These are phyloP conservation scores for Podosphaera fusca DNA, from an alignment of 2,329 filamentous ascomycete species.

Conservation along the genomic window DNA sequence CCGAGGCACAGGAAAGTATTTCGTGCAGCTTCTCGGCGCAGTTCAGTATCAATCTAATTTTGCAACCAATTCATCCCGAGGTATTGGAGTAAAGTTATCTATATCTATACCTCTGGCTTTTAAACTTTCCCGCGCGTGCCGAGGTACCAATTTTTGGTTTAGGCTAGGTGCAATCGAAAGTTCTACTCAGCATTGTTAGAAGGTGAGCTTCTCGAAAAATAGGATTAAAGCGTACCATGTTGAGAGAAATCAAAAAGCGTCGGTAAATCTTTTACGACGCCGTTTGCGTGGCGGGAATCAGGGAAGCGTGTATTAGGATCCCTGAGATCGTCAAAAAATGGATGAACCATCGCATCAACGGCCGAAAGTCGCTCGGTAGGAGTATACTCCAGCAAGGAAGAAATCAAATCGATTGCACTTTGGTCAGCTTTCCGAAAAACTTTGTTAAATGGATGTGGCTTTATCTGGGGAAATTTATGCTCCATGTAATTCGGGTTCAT, in stretches of 20 bases:
- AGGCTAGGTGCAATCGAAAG: conserved; percentile 81
- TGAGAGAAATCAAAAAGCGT: conserved; percentile 79
- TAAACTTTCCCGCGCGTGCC: conserved; percentile 54
- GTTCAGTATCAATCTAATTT: conserved; percentile 56
- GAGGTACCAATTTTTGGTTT: conserved; percentile 71
- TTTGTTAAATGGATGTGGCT: conserved; percentile 97
- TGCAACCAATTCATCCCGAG: conserved; percentile 92
- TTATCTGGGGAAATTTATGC: conserved; percentile 99
- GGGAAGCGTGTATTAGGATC: conserved; percentile 79
- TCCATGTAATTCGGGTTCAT: conserved; percentile 99
- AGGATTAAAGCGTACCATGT: conserved; percentile 45
- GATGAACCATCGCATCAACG: conserved; percentile 91
- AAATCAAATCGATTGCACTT: conserved; percentile 87
- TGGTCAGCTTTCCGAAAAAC: conserved; percentile 92
- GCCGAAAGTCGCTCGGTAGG: conserved; percentile 85
- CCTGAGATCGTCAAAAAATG: conserved; percentile 92
- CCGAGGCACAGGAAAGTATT: conserved; percentile 16
- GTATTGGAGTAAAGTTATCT: conserved; percentile 75
- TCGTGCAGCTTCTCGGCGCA: conserved; percentile 14
- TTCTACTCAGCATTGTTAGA: conserved; percentile 31
- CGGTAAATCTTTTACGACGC: conserved; percentile 59
- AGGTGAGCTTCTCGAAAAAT: not conserved
- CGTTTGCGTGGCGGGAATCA: conserved; percentile 76
- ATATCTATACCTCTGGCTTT: conserved; percentile 66
- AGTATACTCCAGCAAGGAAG: conserved; percentile 83